Evolutionary conservation across 1,284 basidiomycete genomes (phyloP), one percentile per base, ranked within the genome.

Genomic region (Microbotryomycetes sp.): DNA sequence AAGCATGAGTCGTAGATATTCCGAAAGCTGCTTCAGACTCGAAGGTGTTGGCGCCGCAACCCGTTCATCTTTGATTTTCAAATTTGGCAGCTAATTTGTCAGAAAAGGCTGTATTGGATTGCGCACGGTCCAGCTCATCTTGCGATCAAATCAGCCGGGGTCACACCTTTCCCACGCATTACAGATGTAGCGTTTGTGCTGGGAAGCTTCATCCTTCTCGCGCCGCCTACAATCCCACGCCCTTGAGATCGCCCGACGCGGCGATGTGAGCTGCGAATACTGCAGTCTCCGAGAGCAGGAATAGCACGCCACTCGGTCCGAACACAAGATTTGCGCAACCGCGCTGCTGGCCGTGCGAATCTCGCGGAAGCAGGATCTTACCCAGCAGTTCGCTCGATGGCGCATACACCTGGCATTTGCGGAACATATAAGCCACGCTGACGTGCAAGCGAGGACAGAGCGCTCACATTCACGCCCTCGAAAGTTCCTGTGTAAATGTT

Each of bases 401-500:
- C 7, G 26, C 15, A 46, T 48, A 60, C 3, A 66, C 35, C 53
- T 45, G 13, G 52, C 24, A 45, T 23, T 45, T 4, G 35, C 9
- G 9, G 35, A 18, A 18, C 35, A 41, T 9, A 41, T 41, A 41
- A 11, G 9, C 35, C 11, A 16, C 51, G 15, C 57, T 16, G 26
- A 52, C 50, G 29, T 63, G 65, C 51, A 26, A 51, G 45, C 28
- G 54, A 56, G 27, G 62, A 26, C 9, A 45, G 23, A 45, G 35
- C 35, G 73, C 78, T 50, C 60, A 83, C 79, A 69, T 87, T 82
- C 1, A 86, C 82, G 48, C 88, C 88, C 67, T 90, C 88, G 5
- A 82, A 84, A 61, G 80, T 81, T 3, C 84, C 84, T 18, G 82
- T 78, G 66, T 86, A 88, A 1, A 88, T 80, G 68, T 88, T 87